A percentile compares a stretch with the other conserved stretches of the same genome.
Conservation (phyloP, 164 flowering plant genomes). For the Berberis vulgaris region DNA sequence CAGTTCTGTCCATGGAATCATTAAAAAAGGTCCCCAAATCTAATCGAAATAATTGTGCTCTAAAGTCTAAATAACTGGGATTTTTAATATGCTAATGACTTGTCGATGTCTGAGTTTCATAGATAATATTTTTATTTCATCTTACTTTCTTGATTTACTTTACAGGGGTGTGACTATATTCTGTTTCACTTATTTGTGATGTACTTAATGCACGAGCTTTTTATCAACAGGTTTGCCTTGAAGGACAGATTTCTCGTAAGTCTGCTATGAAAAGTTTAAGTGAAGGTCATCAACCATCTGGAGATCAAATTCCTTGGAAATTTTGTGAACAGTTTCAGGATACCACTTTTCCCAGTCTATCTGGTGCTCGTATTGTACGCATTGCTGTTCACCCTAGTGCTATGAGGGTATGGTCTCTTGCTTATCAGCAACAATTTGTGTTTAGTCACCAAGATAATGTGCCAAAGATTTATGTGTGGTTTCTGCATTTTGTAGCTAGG, state of each 20-base stretch:
- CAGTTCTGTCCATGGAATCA: too few relatives aligned
- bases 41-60: too few relatives aligned
- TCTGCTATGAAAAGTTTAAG: constrained; percentile 72
- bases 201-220: too few relatives aligned
- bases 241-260: constrained; percentile 85
- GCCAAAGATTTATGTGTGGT: not conserved
- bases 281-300: constrained; percentile 74
- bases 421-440: not conserved
- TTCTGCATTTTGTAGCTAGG: constrained; percentile 52
- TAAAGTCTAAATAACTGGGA: too few relatives aligned
- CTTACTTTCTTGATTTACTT: too few relatives aligned
- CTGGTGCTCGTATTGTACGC: constrained; percentile 96
- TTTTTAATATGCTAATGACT: too few relatives aligned
- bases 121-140: too few relatives aligned
- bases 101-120: too few relatives aligned
- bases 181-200: not conserved
- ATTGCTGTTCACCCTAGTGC: constrained; percentile 98
- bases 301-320: constrained; percentile 99
- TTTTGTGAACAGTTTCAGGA: constrained; percentile 80
- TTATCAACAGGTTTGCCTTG: constrained; percentile 63
- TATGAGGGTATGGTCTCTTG: constrained; percentile 50
- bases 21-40: too few relatives aligned
- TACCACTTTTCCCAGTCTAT: constrained; percentile 76
- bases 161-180: too few relatives aligned
- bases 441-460: constrained; percentile 4